Percentiles rank a stretch among this genome's conserved stretches.
phyloP scores from a whole-genome alignment of 495 filamentous ascomycete species.

The Penicillium paradoxum region DNA sequence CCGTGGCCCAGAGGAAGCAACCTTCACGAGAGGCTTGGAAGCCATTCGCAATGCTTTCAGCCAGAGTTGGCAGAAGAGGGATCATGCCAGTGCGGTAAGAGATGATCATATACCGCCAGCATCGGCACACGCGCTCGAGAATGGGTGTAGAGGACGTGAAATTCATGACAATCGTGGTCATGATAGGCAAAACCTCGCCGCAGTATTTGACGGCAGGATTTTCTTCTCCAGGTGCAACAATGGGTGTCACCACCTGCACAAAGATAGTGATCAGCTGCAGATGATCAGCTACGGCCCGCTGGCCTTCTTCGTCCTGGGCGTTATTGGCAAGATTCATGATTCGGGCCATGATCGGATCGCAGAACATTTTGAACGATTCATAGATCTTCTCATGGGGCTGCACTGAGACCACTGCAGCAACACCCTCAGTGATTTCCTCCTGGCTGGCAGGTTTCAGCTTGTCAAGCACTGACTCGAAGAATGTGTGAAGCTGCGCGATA shows the following conservation, averaged over 20 bases:
- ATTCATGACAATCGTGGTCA: constrained; percentile 76
- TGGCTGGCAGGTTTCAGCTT: constrained; percentile 79
- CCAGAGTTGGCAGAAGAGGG: constrained; percentile 77
- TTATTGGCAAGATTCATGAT: constrained; percentile 83
- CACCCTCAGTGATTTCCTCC: constrained; percentile 93
- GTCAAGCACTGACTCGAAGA: constrained; percentile 85
- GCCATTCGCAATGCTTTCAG: constrained; percentile 76
- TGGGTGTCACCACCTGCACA: constrained; percentile 72
- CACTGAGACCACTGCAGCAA: constrained; percentile 81
- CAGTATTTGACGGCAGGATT: constrained; percentile 97
- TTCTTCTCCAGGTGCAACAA: constrained; percentile 62
- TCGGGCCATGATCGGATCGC: constrained; percentile 82
- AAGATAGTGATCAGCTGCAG: constrained; percentile 90
- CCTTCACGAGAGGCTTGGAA: constrained; percentile 86
- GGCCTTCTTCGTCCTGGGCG: constrained; percentile 72
- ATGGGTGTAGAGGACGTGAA: constrained; percentile 83
- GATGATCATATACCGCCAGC: constrained; percentile 93
- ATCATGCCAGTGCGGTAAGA: constrained; percentile 88
- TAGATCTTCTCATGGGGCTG: constrained; percentile 78
- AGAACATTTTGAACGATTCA: constrained; percentile 82
- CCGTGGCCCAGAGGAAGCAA: constrained; percentile 96
- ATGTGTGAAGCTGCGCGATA: constrained; percentile 77
- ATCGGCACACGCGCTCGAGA: constrained; percentile 86
- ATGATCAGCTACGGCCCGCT: constrained; percentile 77
- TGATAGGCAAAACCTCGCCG: constrained; percentile 81